These are phyloP conservation scores for Cercospora berteroae DNA, from an alignment of 2,329 filamentous ascomycete species.

Conservation along the genomic window DNA sequence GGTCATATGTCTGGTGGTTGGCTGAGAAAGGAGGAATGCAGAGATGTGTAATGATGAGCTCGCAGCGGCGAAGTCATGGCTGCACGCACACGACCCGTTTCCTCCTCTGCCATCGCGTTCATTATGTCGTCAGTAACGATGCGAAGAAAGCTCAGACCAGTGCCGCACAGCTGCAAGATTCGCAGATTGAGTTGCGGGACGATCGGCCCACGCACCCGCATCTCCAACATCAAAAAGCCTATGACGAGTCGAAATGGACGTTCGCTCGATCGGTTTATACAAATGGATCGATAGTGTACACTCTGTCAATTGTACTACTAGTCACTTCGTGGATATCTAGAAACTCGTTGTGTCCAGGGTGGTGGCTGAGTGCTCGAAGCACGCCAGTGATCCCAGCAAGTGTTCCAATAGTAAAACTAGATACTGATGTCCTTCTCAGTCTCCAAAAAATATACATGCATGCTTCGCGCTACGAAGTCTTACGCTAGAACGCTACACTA, in stretches of 20 bases:
- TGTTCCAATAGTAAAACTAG: too few relatives aligned
- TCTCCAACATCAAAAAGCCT: constrained; percentile 5
- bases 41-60: not conserved
- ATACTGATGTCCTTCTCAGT: too few relatives aligned
- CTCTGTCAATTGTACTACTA: not conserved
- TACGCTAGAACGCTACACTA: constrained; percentile 3
- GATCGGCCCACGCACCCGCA: not conserved
- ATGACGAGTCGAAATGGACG: not conserved
- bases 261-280: not conserved
- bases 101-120: constrained; percentile 4
- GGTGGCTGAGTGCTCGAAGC: not conserved
- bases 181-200: constrained; percentile 6
- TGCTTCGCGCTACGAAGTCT: constrained; percentile 7
- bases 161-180: not conserved
- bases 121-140: constrained; percentile 4
- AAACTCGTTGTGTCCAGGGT: not conserved
- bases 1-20: constrained; percentile 3
- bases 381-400: too few relatives aligned
- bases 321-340: not conserved
- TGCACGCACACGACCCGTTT: constrained; percentile 3
- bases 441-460: not conserved
- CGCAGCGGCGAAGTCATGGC: not conserved
- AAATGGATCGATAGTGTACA: not conserved
- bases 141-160: constrained; percentile 1
- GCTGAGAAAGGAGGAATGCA: not conserved